These are phyloP conservation scores for Dipteronia sinensis DNA, from an alignment of 345 rosid species.

Conservation along the genomic window DNA sequence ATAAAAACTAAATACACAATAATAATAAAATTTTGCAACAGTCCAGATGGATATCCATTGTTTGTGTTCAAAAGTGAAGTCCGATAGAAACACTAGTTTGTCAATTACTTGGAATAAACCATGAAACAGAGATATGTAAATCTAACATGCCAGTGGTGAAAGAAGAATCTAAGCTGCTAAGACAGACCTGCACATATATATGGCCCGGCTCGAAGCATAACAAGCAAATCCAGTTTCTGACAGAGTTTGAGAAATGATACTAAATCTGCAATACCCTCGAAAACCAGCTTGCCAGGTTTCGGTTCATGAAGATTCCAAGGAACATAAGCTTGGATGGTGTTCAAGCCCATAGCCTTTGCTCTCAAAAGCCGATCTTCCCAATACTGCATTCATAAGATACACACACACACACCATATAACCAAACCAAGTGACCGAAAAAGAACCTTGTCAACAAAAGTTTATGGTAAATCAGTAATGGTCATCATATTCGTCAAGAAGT, in stretches of 20 bases:
- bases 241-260: constrained; percentile 74
- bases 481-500: neutral
- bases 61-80: too few species aligned
- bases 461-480: too few species aligned
- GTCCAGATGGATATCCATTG: too few species aligned
- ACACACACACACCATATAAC: neutral
- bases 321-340: constrained; percentile 83
- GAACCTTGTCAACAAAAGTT: too few species aligned
- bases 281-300: constrained; percentile 64
- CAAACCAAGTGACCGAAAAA: too few species aligned
- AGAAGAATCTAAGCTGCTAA: neutral
- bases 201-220: constrained; percentile 96
- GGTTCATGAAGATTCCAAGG: constrained; percentile 99
- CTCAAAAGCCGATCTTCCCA: constrained; percentile 90
- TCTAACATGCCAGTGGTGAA: too few species aligned
- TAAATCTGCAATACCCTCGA: constrained; percentile 79
- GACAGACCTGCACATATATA: constrained; percentile 85
- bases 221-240: constrained; percentile 73
- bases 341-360: constrained; percentile 88
- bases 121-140: neutral
- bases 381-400: constrained; percentile 46
- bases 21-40: too few species aligned
- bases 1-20: too few species aligned
- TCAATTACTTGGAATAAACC: neutral
- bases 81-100: neutral